phyloP scores from a whole-genome alignment of 305 asterid genomes.

The Petunia hybrid region DNA sequence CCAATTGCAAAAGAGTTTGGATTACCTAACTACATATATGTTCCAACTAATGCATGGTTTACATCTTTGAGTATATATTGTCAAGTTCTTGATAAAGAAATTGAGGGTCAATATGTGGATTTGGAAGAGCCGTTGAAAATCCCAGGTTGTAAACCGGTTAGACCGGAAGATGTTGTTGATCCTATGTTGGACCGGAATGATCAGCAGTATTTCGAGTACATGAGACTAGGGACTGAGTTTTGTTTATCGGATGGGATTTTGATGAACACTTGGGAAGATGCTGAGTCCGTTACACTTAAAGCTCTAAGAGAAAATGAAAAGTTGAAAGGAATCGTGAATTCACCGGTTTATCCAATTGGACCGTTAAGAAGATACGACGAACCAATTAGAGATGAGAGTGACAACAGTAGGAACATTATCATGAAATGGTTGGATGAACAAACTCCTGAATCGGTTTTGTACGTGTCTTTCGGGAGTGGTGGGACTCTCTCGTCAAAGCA shows the following conservation, averaged over 20 bases:
- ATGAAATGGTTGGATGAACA: conserved; percentile 66
- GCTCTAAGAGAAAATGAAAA: conserved; percentile 50
- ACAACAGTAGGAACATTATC: neutral
- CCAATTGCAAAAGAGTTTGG: neutral
- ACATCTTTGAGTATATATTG: conserved; percentile 47
- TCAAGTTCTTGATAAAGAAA: conserved; percentile 56
- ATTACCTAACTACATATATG: conserved; percentile 16
- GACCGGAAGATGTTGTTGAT: conserved; percentile 64
- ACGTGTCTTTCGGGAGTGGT: conserved; percentile 65
- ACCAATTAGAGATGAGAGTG: conserved; percentile 23
- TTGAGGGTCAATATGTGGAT: conserved; percentile 60
- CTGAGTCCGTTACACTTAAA: conserved; percentile 53
- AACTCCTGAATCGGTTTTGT: conserved; percentile 57
- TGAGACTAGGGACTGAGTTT: conserved; percentile 38
- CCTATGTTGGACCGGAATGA: conserved; percentile 68
- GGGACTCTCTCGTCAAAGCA: conserved; percentile 48
- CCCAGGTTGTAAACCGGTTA: conserved; percentile 73
- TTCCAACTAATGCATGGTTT: conserved; percentile 26
- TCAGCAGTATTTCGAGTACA: conserved; percentile 49
- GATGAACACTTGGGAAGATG: conserved; percentile 62
- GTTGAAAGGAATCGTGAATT: conserved; percentile 35
- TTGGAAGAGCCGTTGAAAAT: conserved; percentile 43
- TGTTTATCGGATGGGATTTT: conserved; percentile 58
- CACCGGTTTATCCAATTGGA: conserved; percentile 67
- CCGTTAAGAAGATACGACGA: conserved; percentile 54